Evolutionary conservation across 2,329 filamentous ascomycete genomes (phyloP).

Genomic region (Blastomyces percursus): DNA sequence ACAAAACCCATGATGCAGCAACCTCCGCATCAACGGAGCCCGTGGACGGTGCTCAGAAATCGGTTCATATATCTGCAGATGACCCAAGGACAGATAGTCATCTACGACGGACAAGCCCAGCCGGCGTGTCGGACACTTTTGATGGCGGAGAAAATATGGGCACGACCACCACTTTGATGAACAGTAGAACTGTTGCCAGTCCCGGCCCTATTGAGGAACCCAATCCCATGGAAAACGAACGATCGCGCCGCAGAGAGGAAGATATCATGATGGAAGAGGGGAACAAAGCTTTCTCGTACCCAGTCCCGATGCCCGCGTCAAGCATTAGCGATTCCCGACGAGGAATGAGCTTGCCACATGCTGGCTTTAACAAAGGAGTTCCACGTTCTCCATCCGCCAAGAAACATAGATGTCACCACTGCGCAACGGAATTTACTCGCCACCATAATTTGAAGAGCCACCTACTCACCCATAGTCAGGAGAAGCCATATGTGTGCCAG

Average conservation of each 20-base stretch:
- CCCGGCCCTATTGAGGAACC: constrained; percentile 38
- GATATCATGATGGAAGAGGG: constrained; percentile 29
- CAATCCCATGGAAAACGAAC: constrained; percentile 33
- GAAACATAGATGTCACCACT: constrained; percentile 94
- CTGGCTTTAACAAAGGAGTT: constrained; percentile 45
- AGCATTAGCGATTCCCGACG: constrained; percentile 42
- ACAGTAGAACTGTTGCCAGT: constrained; percentile 39
- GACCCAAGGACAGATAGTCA: constrained; percentile 4
- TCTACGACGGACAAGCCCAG: constrained; percentile 17
- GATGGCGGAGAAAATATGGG: constrained; percentile 41
- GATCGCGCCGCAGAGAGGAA: constrained; percentile 27
- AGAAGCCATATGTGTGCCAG: constrained; percentile 91
- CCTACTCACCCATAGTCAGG: constrained; percentile 91
- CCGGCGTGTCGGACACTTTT: constrained; percentile 28
- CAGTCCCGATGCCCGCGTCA: constrained; percentile 44
- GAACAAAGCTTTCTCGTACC: constrained; percentile 54
- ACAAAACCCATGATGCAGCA: constrained; percentile 12
- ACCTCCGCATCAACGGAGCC: constrained; percentile 18
- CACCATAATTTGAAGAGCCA: constrained; percentile 98
- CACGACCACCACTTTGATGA: constrained; percentile 40
- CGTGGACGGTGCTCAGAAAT: constrained; percentile 37
- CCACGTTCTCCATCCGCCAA: constrained; percentile 66
- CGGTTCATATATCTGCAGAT: constrained; percentile 40
- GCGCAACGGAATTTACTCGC: constrained; percentile 89
- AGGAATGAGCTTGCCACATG: constrained; percentile 48